Evolutionary conservation across 2,329 filamentous ascomycete genomes (phyloP).

Genomic region (Cladobotryum protrusum): DNA sequence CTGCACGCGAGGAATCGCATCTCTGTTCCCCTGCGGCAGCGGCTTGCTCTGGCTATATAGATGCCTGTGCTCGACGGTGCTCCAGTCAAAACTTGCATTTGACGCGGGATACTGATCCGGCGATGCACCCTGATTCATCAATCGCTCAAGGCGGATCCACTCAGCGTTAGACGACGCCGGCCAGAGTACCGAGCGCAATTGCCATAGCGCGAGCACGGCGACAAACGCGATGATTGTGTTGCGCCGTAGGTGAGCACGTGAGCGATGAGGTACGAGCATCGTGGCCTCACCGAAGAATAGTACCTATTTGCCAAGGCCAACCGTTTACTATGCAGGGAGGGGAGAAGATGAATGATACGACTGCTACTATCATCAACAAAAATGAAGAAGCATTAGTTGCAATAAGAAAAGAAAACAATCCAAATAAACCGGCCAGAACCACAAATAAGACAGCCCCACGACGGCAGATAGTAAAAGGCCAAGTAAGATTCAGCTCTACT

Average conservation of each 20-base stretch:
- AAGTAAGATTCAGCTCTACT: no score
- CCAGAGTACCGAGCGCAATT: not conserved
- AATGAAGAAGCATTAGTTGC: not conserved
- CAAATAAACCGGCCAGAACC: no score
- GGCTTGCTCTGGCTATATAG: conserved; percentile 17
- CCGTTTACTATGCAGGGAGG: no score
- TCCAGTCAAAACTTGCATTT: conserved; percentile 34
- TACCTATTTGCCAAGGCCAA: not conserved
- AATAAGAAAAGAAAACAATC: not conserved
- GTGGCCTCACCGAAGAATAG: not conserved
- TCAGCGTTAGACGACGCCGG: conserved; percentile 1
- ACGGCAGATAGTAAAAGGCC: no score
- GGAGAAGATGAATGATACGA: no score
- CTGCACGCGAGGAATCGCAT: conserved; percentile 30
- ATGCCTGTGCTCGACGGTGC: conserved; percentile 22
- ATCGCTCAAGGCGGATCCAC: conserved; percentile 19
- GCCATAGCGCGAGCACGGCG: conserved; percentile 4
- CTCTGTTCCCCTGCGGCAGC: conserved; percentile 18
- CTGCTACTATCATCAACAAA: no score
- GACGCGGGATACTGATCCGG: conserved; percentile 1
- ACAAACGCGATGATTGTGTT: conserved; percentile 3
- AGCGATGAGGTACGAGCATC: conserved; percentile 9
- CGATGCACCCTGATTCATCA: conserved; percentile 25
- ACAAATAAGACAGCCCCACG: no score
- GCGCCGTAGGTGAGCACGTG: conserved; percentile 3